Evolutionary conservation across 2,329 filamentous ascomycete genomes (phyloP).

Genomic region (Exophiala bonariae): DNA sequence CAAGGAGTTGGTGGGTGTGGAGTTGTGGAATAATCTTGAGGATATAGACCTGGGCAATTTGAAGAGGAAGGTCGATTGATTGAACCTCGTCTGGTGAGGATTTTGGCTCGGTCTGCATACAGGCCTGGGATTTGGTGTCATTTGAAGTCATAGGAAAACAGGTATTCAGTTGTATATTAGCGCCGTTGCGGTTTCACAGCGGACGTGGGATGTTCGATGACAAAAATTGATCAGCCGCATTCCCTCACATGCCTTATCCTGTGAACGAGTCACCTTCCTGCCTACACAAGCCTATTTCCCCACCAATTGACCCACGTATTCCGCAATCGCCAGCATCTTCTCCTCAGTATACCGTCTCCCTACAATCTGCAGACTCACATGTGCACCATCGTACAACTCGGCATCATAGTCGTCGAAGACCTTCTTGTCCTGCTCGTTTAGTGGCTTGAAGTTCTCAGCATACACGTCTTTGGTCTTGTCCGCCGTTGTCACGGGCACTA

Average conservation of each 20-base stretch:
- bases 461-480: constrained; percentile 43
- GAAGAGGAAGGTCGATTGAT: constrained; percentile 11
- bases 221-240: too few species aligned
- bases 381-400: constrained; percentile 49
- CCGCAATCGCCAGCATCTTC: constrained; percentile 48
- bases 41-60: constrained; percentile 16
- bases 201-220: too few species aligned
- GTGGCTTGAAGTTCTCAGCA: constrained; percentile 36
- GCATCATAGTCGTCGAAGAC: constrained; percentile 53
- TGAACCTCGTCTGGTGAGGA: not conserved
- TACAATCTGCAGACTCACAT: constrained; percentile 50
- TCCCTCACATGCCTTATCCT: too few species aligned
- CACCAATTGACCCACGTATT: constrained; percentile 35
- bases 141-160: too few species aligned
- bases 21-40: constrained; percentile 14
- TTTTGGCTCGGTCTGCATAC: not conserved
- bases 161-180: too few species aligned
- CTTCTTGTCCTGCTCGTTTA: constrained; percentile 44
- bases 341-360: constrained; percentile 53
- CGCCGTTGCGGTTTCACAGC: too few species aligned
- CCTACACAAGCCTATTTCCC: constrained; percentile 18
- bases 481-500: constrained; percentile 46
- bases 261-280: too few species aligned
- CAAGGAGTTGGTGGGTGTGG: constrained; percentile 10
- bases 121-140: too few species aligned